A percentile compares a stretch with the other conserved stretches of the same genome.
Evolutionary conservation across 345 rosid species (phyloP).

Genomic region (Gossypium herbaceum): DNA sequence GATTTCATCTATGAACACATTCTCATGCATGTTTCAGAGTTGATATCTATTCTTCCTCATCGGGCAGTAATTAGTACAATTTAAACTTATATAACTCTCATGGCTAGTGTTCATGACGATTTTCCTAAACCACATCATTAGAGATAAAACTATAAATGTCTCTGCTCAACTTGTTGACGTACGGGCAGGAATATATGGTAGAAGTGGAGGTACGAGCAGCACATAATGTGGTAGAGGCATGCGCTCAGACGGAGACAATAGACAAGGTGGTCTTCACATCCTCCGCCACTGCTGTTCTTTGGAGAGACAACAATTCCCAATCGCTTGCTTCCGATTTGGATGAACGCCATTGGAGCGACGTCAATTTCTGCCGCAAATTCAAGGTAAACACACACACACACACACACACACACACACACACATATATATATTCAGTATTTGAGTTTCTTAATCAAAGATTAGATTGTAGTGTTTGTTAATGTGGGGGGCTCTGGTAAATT

Average conservation of each 20-base stretch:
- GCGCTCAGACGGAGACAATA: slow-evolving; percentile 52
- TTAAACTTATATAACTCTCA: neutral
- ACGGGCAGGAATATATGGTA: slow-evolving; percentile 48
- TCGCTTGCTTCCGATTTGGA: slow-evolving; percentile 31
- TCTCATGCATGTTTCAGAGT: neutral
- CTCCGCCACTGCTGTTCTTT: slow-evolving; percentile 48
- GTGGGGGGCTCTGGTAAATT: neutral
- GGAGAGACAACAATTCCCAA: slow-evolving; percentile 38
- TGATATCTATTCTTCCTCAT: neutral
- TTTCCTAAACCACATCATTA: neutral
- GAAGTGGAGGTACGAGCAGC: slow-evolving; percentile 68
- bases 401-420: too few relatives aligned
- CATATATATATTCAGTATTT: neutral
- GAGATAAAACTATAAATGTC: neutral
- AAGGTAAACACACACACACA: slow-evolving; percentile 28
- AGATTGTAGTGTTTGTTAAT: neutral
- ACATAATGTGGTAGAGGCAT: slow-evolving; percentile 66
- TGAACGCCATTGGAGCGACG: slow-evolving; percentile 53
- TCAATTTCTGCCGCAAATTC: slow-evolving; percentile 45
- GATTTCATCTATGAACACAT: neutral
- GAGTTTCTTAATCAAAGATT: neutral
- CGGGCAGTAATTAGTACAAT: neutral
- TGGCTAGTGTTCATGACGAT: neutral
- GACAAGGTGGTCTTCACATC: slow-evolving; percentile 69
- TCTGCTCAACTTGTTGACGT: too few relatives aligned